phyloP scores from a whole-genome alignment of 2,329 filamentous ascomycete genomes.

The Penicillium sp. region DNA sequence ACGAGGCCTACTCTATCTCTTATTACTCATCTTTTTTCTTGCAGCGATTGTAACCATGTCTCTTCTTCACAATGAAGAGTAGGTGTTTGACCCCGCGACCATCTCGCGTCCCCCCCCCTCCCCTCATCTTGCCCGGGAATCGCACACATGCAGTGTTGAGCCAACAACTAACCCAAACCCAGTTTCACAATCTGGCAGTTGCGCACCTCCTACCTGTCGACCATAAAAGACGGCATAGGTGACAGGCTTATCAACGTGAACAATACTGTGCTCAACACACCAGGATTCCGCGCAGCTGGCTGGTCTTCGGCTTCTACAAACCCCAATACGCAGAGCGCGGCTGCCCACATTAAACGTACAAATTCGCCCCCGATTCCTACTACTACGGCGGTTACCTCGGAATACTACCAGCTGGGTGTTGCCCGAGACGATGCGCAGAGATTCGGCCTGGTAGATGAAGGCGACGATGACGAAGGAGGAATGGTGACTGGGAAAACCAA shows the following conservation, averaged over 20 bases:
- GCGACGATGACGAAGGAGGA: constrained; percentile 53
- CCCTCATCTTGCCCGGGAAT: too few species aligned
- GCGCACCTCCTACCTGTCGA: constrained; percentile 55
- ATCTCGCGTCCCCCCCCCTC: too few species aligned
- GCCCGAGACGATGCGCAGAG: constrained; percentile 26
- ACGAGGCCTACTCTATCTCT: too few species aligned
- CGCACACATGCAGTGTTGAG: too few species aligned
- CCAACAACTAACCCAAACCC: constrained; percentile 13
- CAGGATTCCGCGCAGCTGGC: constrained; percentile 57
- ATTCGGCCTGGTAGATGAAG: constrained; percentile 35
- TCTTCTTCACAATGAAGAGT: constrained; percentile 47
- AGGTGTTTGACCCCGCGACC: too few species aligned
- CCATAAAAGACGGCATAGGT: constrained; percentile 58
- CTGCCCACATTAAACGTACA: constrained; percentile 53
- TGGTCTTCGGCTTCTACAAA: constrained; percentile 42
- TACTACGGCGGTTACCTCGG: constrained; percentile 46
- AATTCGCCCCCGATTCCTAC: constrained; percentile 61
- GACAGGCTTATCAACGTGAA: constrained; percentile 59
- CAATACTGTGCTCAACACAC: constrained; percentile 54
- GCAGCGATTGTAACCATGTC: too few species aligned
- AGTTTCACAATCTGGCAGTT: constrained; percentile 60
- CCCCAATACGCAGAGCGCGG: constrained; percentile 31
- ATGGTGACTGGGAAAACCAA: constrained; percentile 53
- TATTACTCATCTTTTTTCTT: too few species aligned
- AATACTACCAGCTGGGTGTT: constrained; percentile 56